Evolutionary conservation across 2,329 filamentous ascomycete genomes (phyloP).

Genomic region (Aspergillaceae sp.): DNA sequence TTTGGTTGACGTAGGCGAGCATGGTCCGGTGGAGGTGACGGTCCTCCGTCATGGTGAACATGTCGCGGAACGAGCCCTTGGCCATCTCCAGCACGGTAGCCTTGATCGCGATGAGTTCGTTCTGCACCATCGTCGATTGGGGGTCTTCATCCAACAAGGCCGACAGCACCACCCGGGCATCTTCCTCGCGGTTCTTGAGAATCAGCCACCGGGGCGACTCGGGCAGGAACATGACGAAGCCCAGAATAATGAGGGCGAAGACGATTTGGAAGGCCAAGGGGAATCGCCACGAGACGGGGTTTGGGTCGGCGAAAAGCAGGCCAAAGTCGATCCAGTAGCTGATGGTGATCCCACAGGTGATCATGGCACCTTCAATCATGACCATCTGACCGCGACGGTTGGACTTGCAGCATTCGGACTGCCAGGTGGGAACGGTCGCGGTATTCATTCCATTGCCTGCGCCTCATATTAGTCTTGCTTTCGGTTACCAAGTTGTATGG

Average conservation of each 20-base stretch:
- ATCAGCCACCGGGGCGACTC: conserved; percentile 54
- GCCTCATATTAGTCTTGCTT: neutral
- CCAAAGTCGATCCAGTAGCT: conserved; percentile 46
- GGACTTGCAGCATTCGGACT: conserved; percentile 44
- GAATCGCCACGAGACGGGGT: conserved; percentile 45
- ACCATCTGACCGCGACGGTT: conserved; percentile 45
- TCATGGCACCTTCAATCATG: conserved; percentile 46
- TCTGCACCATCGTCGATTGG: conserved; percentile 38
- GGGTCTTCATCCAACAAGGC: conserved; percentile 41
- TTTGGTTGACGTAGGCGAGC: conserved; percentile 50
- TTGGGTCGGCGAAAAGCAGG: conserved; percentile 45
- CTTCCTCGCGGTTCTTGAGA: conserved; percentile 46
- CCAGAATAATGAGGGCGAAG: conserved; percentile 45
- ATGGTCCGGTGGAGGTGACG: conserved; percentile 49
- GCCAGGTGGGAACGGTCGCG: conserved; percentile 45
- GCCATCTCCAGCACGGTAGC: conserved; percentile 44
- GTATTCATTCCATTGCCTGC: conserved; percentile 43
- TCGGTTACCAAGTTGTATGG: neutral
- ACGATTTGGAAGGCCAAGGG: conserved; percentile 52
- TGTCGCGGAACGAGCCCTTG: conserved; percentile 46
- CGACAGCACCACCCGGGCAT: conserved; percentile 40
- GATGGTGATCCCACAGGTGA: conserved; percentile 44
- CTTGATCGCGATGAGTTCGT: conserved; percentile 46
- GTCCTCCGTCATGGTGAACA: conserved; percentile 52
- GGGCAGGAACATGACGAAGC: conserved; percentile 42